Evolutionary conservation across 192 early-diverging fungal species (phyloP), one percentile per base, ranked within the genome.

Genomic region (Rhizophagus sp.): DNA sequence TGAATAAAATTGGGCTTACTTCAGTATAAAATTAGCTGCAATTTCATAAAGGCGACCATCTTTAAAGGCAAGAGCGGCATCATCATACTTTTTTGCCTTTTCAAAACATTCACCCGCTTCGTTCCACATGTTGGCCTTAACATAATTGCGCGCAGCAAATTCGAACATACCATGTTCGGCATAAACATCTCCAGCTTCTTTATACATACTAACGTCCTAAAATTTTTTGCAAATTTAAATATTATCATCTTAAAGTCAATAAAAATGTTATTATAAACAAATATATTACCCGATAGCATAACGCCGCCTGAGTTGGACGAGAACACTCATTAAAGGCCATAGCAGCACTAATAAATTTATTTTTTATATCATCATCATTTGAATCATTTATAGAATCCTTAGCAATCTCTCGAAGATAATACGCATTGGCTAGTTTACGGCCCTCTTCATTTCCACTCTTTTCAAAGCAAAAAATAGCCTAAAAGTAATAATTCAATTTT

Each of bases 391-490:
- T 50, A 34, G 76, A 78, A 17, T 34, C 22, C 5, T 44, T 78
- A 8, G 76, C 76, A 50, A 66, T 34, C 33, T 78, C n/a, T 34
- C 24, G 39, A 78, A 78, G 63, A 27, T 19, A 11, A 47, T 78
- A 78, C 47, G 76, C 76, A 24, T 67, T 49, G 7, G 76, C 39
- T 30, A 78, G 44, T 17, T 78, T 67, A 7, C 13, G 44, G 19
- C 11, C 13, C 4, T 66, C 33, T 8, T 49, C 30, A 66, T 78
- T 67, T 66, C n/a, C n/a, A 24, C 76, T 67, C 19, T 78, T 78
- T 33, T 67, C 47, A 25, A 78, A 78, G 30, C 76, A 78, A 24
- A 66, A 47, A 66, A 78, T 50, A 22, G 76, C 76, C 76, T 78
- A 39, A 66, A 65, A 66, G 24, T 24, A 66, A 34, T 27, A 66